A percentile compares a stretch with the other conserved stretches of the same genome.
Conservation (phyloP, 2,329 filamentous ascomycete species). For the Xylariaceae sp. region DNA sequence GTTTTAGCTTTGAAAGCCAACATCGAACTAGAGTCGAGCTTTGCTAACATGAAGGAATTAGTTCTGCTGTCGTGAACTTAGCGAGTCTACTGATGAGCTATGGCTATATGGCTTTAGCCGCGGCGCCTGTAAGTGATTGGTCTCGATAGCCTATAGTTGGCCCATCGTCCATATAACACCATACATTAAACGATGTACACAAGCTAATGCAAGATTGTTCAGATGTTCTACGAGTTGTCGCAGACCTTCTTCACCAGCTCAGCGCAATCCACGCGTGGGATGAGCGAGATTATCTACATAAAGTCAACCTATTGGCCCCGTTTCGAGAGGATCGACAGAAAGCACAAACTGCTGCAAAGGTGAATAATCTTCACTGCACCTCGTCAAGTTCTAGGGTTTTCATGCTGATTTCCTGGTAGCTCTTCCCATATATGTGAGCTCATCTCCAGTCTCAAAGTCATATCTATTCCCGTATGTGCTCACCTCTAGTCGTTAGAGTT, state of each 20-base stretch:
- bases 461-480: constrained; percentile 2
- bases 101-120: constrained; percentile 49
- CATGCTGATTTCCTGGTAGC: constrained; percentile 16
- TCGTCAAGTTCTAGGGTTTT: neutral
- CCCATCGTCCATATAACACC: neutral
- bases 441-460: neutral
- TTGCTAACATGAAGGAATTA: constrained; percentile 15
- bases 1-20: neutral
- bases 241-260: constrained; percentile 45
- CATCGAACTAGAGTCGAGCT: neutral
- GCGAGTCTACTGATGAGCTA: constrained; percentile 42
- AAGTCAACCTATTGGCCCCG: constrained; percentile 19
- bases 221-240: constrained; percentile 46
- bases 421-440: constrained; percentile 28
- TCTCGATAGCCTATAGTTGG: neutral
- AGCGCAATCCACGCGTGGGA: constrained; percentile 23
- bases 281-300: constrained; percentile 23
- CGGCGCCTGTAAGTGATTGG: constrained; percentile 42
- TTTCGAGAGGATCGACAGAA: constrained; percentile 24
- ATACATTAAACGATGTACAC: neutral
- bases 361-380: neutral
- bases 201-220: constrained; percentile 13
- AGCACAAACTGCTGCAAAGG: constrained; percentile 21
- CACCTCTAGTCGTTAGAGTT: constrained; percentile 15
- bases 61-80: constrained; percentile 30